Evolutionary conservation across 768 basidiomycete genomes (phyloP), one percentile per base, ranked within the genome.

Genomic region (Russula griseocarnosa): DNA sequence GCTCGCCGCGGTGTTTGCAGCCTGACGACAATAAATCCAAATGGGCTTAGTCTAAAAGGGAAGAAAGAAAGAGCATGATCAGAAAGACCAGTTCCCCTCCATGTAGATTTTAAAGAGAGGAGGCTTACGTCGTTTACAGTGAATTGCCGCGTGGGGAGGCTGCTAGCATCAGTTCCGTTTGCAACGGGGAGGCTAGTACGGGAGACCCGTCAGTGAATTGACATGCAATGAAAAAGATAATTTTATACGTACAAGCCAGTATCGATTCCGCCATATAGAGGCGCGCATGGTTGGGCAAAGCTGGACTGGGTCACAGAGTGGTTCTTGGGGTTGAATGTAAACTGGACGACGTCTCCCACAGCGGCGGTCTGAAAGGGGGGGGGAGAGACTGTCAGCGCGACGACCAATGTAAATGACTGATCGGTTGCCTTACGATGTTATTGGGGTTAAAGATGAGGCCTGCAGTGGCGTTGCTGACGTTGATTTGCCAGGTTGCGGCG

Each of bases 271-370:
- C 59, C 64, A 1, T 42, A 28, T 3, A 63, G 18, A 3, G 34
- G 52, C n/a, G 61, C n/a, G 65, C 74, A 75, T 9, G 74, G 74
- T 10, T 51, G 22, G 5, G 38, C 56, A 62, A 75, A 74, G 6
- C 69, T 62, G 2, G 72, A 71, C 60, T 75, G 72, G 20, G 71
- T 72, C 13, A 71, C 73, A 6, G 66, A 68, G 66, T 75, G 74
- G 60, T 73, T 74, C 56, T 73, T 73, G 55, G 63, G 60, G 20
- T 67, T 38, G 71, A 72, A 75, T 2, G 24, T 44, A 65, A 73
- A 75, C 10, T 22, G 14, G 62, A 75, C 57, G 3, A 32, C 56
- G 55, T 75, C 74, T 5, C 72, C 69, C 38, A 56, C 16, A 16
- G 50, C 36, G 7, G 70, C 73, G 16, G 9, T 22, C 67, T 68